Base-by-base conservation (phyloP, 352 stramenopile species). In the Phytophthora capsici region DNA sequence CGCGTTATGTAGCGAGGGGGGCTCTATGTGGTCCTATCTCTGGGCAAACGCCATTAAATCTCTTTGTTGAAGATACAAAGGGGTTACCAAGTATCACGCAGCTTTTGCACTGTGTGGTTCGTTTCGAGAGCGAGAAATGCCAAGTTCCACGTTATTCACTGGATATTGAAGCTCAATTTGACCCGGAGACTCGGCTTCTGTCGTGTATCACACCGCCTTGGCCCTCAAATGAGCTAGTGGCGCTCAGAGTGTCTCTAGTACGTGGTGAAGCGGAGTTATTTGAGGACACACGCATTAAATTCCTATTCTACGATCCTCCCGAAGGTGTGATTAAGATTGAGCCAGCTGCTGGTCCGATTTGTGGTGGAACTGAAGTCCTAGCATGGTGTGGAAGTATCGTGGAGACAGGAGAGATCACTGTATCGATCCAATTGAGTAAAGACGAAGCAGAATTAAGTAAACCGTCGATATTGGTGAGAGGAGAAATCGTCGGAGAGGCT, bases 301-400 rank as follows among this genome's bases (percentile, higher is more conserved):
- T 89, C 47, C 55, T 92, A 14, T 92, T 90, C 25, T 92, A 92
- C 48, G 80, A 92, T 22, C 84, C 82, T 2, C 84, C 84, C 0
- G 61, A 88, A n/a, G 84, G 81, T 1, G 48, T 81, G 25, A 92
- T 90, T 45, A 76, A 56, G 6, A 82, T 92, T 28, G 78, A 90
- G 16, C 84, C 84, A 23, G 50, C 65, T 9, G 84, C 81, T 14
- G 84, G 84, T 6, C 84, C 84, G 0, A 58, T 90, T 28, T 52
- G 55, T 13, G 84, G 84, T 19, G 80, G 78, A 10, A 90, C 84
- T 0, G 56, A 85, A 44, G 80, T 90, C 1, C 41, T 85, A 2
- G 80, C 62, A 1, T 83, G 66, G 57, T 90, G 84, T 57, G 84
- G 84, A 2, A 84, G 80, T 22, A 88, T 90, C 19, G 76, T 90